phyloP scores from a whole-genome alignment of 2,329 filamentous ascomycete genomes.

The Botrytis sinoallii region DNA sequence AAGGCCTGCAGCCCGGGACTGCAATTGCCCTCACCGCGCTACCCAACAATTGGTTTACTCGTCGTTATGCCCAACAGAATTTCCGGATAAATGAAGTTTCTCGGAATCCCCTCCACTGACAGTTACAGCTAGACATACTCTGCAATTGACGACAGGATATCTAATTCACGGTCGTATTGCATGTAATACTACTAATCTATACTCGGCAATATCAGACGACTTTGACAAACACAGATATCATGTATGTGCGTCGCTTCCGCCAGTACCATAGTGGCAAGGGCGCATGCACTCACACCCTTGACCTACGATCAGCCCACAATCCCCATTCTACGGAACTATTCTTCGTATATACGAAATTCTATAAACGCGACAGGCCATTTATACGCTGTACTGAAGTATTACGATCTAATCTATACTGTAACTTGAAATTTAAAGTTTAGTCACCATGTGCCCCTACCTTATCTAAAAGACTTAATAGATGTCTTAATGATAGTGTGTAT shows the following conservation, averaged over 20 bases:
- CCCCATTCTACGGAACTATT: background rate
- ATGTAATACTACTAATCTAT: background rate
- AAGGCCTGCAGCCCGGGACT: background rate
- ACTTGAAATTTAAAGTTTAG: background rate
- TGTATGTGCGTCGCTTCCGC: background rate
- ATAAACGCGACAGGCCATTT: background rate
- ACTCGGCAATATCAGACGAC: background rate
- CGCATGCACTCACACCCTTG: background rate
- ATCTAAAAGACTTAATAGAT: constrained; percentile 13
- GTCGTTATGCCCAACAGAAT: background rate
- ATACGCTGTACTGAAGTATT: background rate
- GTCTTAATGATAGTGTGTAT: background rate
- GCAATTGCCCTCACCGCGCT: background rate
- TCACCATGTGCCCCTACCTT: background rate
- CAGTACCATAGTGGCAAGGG: background rate
- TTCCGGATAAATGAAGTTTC: background rate
- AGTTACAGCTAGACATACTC: background rate
- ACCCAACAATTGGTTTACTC: background rate
- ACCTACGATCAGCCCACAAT: background rate
- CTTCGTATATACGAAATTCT: background rate
- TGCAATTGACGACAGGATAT: background rate
- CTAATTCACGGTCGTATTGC: background rate
- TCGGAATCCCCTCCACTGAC: background rate
- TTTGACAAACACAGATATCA: background rate
- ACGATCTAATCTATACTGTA: background rate